These are phyloP conservation scores for Linaria vulgaris DNA, from an alignment of 257 asterid species.

Conservation along the genomic window DNA sequence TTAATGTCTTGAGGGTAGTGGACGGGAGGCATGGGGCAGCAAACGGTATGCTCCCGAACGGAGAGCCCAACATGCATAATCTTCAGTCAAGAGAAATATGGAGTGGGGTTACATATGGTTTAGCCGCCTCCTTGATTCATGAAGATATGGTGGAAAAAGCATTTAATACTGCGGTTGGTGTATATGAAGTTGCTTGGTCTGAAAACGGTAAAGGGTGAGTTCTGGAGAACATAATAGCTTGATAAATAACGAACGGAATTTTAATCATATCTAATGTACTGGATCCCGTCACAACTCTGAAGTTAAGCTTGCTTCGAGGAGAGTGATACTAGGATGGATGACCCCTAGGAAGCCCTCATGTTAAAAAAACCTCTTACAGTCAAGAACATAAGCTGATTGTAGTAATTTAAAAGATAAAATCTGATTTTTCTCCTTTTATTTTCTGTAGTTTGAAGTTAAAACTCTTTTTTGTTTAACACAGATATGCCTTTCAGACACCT, in stretches of 20 bases:
- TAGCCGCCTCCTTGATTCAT: slow-evolving; percentile 92
- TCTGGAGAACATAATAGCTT: neutral
- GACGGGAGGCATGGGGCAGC: slow-evolving; percentile 83
- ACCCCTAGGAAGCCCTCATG: too few species aligned
- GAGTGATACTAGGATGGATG: too few species aligned
- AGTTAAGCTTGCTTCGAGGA: too few species aligned
- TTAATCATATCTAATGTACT: too few species aligned
- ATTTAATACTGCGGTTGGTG: slow-evolving; percentile 81
- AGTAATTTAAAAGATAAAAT: too few species aligned
- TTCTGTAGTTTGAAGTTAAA: neutral
- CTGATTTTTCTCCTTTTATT: neutral
- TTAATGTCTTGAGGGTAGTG: slow-evolving; percentile 79
- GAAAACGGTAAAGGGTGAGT: slow-evolving; percentile 78
- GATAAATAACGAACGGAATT: too few species aligned
- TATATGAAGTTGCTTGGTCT: slow-evolving; percentile 80
- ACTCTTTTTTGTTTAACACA: slow-evolving; percentile 19
- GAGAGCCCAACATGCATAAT: slow-evolving; percentile 66
- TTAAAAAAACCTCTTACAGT: too few species aligned
- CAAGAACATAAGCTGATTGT: too few species aligned
- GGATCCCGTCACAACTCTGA: too few species aligned
- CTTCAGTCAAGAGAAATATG: slow-evolving; percentile 96
- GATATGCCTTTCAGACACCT: slow-evolving; percentile 91
- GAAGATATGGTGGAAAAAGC: slow-evolving; percentile 77
- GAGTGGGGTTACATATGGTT: slow-evolving; percentile 89
- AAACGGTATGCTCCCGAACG: slow-evolving; percentile 90